phyloP scores from a whole-genome alignment of 192 early-diverging fungal species.

The Backusella westeae region DNA sequence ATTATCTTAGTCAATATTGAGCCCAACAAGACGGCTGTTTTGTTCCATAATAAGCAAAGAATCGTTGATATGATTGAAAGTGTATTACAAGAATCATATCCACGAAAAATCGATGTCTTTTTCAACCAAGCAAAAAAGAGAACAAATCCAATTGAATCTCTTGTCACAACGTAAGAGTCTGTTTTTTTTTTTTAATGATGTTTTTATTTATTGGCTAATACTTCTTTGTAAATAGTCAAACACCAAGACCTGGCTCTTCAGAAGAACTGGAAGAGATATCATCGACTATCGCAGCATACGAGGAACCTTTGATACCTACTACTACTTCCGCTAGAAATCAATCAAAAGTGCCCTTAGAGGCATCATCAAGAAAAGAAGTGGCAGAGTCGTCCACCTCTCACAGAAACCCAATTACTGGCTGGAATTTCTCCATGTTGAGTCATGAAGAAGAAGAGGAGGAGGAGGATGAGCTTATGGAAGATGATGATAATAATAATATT shows the following conservation, averaged over 20 bases:
- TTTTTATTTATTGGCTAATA: background rate
- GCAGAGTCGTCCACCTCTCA: background rate
- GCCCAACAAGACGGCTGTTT: conserved; percentile 31
- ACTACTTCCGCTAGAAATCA: background rate
- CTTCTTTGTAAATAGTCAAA: background rate
- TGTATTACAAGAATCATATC: conserved; percentile 21
- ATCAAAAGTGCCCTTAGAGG: background rate
- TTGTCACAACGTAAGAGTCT: background rate
- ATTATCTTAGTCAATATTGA: conserved; percentile 31
- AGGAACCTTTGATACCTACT: background rate
- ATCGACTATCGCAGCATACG: background rate
- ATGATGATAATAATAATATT: background rate
- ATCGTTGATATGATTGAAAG: conserved; percentile 16
- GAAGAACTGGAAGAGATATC: background rate
- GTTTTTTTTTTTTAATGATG: background rate
- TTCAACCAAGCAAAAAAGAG: background rate
- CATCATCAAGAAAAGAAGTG: background rate
- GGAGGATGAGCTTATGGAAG: background rate
- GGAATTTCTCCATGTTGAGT: background rate
- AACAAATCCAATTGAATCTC: background rate
- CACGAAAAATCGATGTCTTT: background rate
- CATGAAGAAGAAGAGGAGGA: background rate
- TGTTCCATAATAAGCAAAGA: conserved; percentile 30
- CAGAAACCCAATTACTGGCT: background rate
- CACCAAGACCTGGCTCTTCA: background rate